Conservation (phyloP, 805 yeast genomes). For the Wickerhamomyces alni region DNA sequence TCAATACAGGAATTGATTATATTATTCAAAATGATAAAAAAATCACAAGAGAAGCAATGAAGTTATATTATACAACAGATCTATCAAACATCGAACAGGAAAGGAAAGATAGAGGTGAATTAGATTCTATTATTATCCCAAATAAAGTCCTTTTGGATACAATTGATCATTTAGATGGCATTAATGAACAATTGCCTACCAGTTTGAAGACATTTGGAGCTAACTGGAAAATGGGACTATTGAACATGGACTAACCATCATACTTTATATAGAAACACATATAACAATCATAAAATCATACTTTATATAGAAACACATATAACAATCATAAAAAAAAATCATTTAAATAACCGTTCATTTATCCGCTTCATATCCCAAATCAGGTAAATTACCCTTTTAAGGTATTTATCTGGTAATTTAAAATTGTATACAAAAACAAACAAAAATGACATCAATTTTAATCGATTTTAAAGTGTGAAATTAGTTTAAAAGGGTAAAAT, state of each 20-base stretch:
- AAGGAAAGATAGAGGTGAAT: slow-evolving; percentile 29
- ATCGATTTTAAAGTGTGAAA: too few relatives aligned
- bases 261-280: too few relatives aligned
- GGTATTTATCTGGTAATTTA: too few relatives aligned
- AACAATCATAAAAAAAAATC: too few relatives aligned
- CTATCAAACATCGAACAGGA: slow-evolving; percentile 22
- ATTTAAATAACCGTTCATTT: too few relatives aligned
- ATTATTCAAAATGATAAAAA: slow-evolving; percentile 2
- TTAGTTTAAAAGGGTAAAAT: too few relatives aligned
- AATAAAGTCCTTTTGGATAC: slow-evolving; percentile 26
- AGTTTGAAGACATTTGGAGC: slow-evolving; percentile 12
- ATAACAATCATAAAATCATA: too few relatives aligned
- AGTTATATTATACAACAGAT: slow-evolving; percentile 38
- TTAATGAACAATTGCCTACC: slow-evolving; percentile 31
- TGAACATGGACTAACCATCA: not conserved
- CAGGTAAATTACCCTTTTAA: too few relatives aligned
- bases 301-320: too few relatives aligned
- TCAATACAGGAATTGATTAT: slow-evolving; percentile 35
- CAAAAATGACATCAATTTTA: not conserved
- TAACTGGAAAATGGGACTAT: slow-evolving; percentile 16
- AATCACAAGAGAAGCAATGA: slow-evolving; percentile 28
- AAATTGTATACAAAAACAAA: too few relatives aligned
- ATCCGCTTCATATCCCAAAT: too few relatives aligned
- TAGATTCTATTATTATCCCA: slow-evolving; percentile 33
- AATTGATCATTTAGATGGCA: slow-evolving; percentile 17